Evolutionary conservation across 208 protist species (phyloP).

Genomic region (Trichomonas vaginalis): DNA sequence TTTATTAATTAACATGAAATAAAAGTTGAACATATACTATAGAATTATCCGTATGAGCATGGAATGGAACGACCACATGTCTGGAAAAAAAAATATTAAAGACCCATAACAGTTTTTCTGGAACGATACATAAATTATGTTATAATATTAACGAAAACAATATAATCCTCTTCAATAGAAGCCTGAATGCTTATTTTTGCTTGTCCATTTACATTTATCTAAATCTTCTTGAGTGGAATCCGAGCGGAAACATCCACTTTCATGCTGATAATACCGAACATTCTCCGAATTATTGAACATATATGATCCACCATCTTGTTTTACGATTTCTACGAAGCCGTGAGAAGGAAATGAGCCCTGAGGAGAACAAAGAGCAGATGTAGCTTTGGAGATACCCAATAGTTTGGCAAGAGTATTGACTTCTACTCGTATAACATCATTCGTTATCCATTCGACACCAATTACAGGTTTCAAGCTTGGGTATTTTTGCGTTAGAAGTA

Average conservation of each 20-base stretch:
- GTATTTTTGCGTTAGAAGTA: neutral
- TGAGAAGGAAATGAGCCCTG: neutral
- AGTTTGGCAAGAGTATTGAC: neutral
- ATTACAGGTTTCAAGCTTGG: neutral
- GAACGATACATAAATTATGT: neutral
- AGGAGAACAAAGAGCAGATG: neutral
- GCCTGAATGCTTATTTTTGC: neutral
- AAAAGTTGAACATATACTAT: too few species aligned
- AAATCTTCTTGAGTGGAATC: neutral
- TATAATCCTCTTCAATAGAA: neutral
- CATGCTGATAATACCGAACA: neutral
- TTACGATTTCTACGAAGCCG: neutral
- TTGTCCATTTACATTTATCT: neutral
- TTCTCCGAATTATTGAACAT: neutral
- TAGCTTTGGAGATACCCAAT: neutral
- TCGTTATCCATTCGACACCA: neutral
- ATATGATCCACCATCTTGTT: neutral
- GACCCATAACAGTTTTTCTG: neutral
- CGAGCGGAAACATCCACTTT: neutral
- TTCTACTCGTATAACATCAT: neutral
- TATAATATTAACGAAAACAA: neutral
- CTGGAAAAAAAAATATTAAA: neutral
- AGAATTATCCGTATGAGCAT: too few species aligned
- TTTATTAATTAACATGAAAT: too few species aligned
- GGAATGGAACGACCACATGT: too few species aligned